Evolutionary conservation across 495 filamentous ascomycete species (phyloP).

Genomic region (Ramalina intermedia): DNA sequence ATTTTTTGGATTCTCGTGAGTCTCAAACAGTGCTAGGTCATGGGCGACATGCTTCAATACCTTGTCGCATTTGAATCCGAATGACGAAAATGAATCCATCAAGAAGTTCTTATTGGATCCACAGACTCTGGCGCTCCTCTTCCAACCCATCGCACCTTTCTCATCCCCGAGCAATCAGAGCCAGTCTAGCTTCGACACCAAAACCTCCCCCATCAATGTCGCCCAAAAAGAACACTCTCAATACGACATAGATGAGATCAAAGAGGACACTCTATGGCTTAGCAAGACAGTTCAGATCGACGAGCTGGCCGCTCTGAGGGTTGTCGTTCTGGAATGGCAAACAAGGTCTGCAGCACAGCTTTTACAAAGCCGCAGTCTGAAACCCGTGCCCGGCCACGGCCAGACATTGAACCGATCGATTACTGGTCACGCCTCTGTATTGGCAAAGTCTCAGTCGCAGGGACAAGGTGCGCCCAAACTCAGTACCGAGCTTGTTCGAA

Average conservation of each 20-base stretch:
- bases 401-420: background rate
- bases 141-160: constrained; percentile 49
- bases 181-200: constrained; percentile 67
- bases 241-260: constrained; percentile 68
- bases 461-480: background rate
- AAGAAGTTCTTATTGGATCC: constrained; percentile 24
- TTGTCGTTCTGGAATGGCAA: constrained; percentile 76
- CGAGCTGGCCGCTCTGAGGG: constrained; percentile 67
- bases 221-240: constrained; percentile 50
- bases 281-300: constrained; percentile 61
- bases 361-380: constrained; percentile 33
- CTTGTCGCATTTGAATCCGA: constrained; percentile 37
- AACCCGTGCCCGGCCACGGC: too few relatives aligned
- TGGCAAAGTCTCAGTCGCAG: background rate
- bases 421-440: background rate
- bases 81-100: constrained; percentile 21
- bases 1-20: constrained; percentile 8
- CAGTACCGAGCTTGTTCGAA: constrained; percentile 19
- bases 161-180: constrained; percentile 39
- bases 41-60: constrained; percentile 62
- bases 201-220: constrained; percentile 81
- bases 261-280: constrained; percentile 74
- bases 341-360: constrained; percentile 50
- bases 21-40: constrained; percentile 36
- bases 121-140: constrained; percentile 49